A percentile compares a stretch with the other conserved stretches of the same genome.
These are phyloP conservation scores for Bretziella fagacearum DNA, from an alignment of 2,329 filamentous ascomycete genomes.

Conservation along the genomic window DNA sequence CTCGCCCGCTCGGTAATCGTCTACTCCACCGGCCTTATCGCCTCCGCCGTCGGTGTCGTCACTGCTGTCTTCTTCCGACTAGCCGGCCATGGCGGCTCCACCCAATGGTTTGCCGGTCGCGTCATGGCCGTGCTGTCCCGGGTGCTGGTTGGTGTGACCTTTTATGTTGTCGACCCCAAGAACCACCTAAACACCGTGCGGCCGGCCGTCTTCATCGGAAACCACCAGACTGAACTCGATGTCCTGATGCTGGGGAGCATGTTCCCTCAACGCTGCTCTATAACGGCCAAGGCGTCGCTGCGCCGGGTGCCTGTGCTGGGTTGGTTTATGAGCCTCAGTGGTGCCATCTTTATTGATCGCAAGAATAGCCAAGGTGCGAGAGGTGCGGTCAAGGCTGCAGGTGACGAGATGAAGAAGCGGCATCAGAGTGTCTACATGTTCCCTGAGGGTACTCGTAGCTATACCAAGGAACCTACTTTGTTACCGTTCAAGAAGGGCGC, in stretches of 20 bases:
- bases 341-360: constrained; percentile 90
- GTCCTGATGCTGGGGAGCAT: constrained; percentile 77
- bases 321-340: constrained; percentile 83
- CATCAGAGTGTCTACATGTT: constrained; percentile 72
- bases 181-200: constrained; percentile 46
- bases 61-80: constrained; percentile 55
- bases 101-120: constrained; percentile 72
- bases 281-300: constrained; percentile 80
- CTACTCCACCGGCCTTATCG: constrained; percentile 43
- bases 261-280: constrained; percentile 80
- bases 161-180: constrained; percentile 52
- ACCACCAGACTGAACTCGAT: constrained; percentile 94
- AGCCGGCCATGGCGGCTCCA: constrained; percentile 53
- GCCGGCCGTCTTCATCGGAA: constrained; percentile 80
- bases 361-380: constrained; percentile 67
- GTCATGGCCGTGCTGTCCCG: constrained; percentile 68
- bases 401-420: constrained; percentile 55
- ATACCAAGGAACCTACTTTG: constrained; percentile 62
- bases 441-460: constrained; percentile 84
- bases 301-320: constrained; percentile 69
- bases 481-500: constrained; percentile 98
- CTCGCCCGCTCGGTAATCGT: constrained; percentile 49
- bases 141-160: constrained; percentile 57
- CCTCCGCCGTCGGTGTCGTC: constrained; percentile 56
- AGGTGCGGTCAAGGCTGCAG: constrained; percentile 70